Conservation (phyloP, 169 alveolate species). For the Plasmodium blacklocki region DNA sequence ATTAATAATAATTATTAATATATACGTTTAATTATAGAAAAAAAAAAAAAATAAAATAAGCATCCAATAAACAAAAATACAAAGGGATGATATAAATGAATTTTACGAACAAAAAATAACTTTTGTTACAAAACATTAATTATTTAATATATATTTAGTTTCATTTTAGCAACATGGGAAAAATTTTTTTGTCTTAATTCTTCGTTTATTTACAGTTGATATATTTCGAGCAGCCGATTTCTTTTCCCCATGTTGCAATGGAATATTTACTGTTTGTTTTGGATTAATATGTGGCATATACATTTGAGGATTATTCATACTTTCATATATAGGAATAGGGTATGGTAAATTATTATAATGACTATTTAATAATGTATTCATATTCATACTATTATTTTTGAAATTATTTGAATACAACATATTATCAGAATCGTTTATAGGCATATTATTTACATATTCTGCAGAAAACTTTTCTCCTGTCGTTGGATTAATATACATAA, state of each 20-base stretch:
- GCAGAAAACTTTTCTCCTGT: conserved; percentile 53
- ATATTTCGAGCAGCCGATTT: conserved; percentile 41
- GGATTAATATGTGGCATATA: conserved; percentile 61
- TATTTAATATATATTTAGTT: not conserved
- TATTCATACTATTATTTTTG: conserved; percentile 39
- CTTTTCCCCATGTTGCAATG: conserved; percentile 30
- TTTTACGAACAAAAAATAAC: too few relatives aligned
- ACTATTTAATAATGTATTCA: conserved; percentile 19
- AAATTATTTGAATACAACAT: conserved; percentile 52
- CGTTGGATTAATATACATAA: conserved; percentile 51
- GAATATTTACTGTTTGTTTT: conserved; percentile 19
- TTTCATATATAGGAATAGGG: conserved; percentile 68
- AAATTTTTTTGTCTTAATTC: conserved; percentile 57
- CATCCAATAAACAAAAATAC: too few relatives aligned
- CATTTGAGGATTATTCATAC: conserved; percentile 76
- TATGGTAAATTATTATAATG: conserved; percentile 47
- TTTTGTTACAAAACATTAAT: too few relatives aligned
- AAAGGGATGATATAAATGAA: too few relatives aligned
- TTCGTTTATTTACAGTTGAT: conserved; percentile 57
- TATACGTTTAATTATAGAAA: too few relatives aligned
- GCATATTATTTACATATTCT: conserved; percentile 36
- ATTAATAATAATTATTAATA: too few relatives aligned
- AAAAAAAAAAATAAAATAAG: too few relatives aligned
- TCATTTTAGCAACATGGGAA: conserved; percentile 63
- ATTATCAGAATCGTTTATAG: conserved; percentile 36